Base-by-base conservation (phyloP, 2,329 filamentous ascomycete species). In the Ambrosiella cleistominuta region DNA sequence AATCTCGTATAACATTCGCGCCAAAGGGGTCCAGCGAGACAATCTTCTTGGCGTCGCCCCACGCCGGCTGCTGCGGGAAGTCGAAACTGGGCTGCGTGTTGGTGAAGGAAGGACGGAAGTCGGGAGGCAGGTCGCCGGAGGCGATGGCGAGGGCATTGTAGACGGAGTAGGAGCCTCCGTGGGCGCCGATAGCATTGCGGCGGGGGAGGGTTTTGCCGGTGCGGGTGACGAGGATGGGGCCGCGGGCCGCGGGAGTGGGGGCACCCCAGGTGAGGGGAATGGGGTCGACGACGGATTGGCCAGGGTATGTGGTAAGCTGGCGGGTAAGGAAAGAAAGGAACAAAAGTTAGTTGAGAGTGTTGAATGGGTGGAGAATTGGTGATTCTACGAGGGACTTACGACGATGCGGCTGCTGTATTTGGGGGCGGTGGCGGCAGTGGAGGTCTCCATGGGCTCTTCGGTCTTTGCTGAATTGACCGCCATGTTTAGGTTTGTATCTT, bases 1-100 rank as follows among this genome's bases (percentile, higher is more conserved):
- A 61, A 51, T 61, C 35, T 9, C 44, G 37, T 15, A 44, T 15
- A 52, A 65, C 69, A 58, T 69, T 74, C 72, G 97, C 93, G 6
- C 93, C 91, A 69, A 85, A 87, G 0, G 91, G 91, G 67, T 97
- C 93, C 88, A 98, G 95, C 15, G 91, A 88, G 12, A 97, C 91
- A 62, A 98, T 97, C 75, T 96, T 97, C 70, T 88, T 88, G 66
- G 79, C 80, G 67, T 95, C 87, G 35, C 79, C 80, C 91, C 91
- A 98, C 71, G 93, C 82, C 7, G 87, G 83, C 65, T 95, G 95
- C 7, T 88, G 89, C 0, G 89, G 89, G 66, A 97, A 88, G 57
- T 84, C 80, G 19, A 82, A 87, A n/a, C 90, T 89, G 11, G 93
- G 93, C 69, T 97, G 87, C 8, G 89, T 95, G 69, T 97, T 74